Percentiles rank a stretch among this genome's conserved stretches.
Evolutionary conservation across 495 filamentous ascomycete genomes (phyloP).

Genomic region (Xylaria telfairii): DNA sequence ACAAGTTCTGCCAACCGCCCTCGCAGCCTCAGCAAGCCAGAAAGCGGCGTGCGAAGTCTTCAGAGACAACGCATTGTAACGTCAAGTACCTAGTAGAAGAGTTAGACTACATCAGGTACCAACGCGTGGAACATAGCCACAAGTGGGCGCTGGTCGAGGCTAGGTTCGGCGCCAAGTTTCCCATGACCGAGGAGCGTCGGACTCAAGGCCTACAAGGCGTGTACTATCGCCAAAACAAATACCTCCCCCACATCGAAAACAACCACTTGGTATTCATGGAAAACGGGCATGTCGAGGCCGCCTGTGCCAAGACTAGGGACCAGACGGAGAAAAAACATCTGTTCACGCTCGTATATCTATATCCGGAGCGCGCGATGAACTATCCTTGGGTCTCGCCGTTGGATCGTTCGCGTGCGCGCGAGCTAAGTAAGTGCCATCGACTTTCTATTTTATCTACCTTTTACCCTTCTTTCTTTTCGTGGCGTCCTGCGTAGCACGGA

Average conservation of each 20-base stretch:
- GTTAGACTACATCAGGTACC: slow-evolving; percentile 44
- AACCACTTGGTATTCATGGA: slow-evolving; percentile 36
- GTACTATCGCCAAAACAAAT: slow-evolving; percentile 47
- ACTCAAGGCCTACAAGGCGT: slow-evolving; percentile 43
- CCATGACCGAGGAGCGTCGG: slow-evolving; percentile 30
- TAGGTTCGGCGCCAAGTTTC: slow-evolving; percentile 40
- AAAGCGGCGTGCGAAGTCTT: not conserved
- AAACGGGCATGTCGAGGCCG: slow-evolving; percentile 31
- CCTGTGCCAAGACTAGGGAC: slow-evolving; percentile 18
- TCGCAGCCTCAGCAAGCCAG: not conserved
- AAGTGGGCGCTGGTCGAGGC: slow-evolving; percentile 40
- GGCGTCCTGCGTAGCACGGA: not conserved
- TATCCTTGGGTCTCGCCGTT: slow-evolving; percentile 46
- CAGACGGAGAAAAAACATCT: slow-evolving; percentile 32
- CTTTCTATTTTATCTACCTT: not conserved
- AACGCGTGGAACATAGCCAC: slow-evolving; percentile 42
- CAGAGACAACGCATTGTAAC: slow-evolving; percentile 36
- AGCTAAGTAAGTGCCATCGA: slow-evolving; percentile 42
- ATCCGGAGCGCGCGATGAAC: slow-evolving; percentile 47
- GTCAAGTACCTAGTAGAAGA: slow-evolving; percentile 42
- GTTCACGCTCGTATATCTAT: slow-evolving; percentile 41
- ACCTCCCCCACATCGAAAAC: slow-evolving; percentile 32
- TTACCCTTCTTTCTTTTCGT: not conserved
- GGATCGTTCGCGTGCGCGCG: slow-evolving; percentile 33
- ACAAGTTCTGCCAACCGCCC: slow-evolving; percentile 11